phyloP scores from a whole-genome alignment of 164 flowering plant genomes.

The Stephania japonica region DNA sequence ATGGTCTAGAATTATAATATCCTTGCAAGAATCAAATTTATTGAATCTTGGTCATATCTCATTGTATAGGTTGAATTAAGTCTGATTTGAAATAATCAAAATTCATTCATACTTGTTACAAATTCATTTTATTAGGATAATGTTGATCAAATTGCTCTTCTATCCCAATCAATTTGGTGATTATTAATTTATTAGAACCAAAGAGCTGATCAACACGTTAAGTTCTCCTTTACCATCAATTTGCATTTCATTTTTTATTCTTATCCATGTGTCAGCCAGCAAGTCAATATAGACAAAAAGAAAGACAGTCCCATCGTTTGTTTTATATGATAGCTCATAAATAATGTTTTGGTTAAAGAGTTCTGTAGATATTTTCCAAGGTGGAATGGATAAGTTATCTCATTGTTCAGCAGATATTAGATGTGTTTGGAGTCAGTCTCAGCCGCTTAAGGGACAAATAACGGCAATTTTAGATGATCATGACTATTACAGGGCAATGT shows the following conservation, averaged over 20 bases:
- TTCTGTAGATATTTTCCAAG: background rate
- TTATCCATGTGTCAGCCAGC: background rate
- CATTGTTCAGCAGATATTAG: background rate
- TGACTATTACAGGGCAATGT: background rate
- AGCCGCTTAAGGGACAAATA: background rate
- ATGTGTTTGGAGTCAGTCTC: background rate
- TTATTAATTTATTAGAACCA: background rate
- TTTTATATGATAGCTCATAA: background rate
- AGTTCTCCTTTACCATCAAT: background rate
- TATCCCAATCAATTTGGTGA: background rate
- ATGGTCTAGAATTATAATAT: background rate
- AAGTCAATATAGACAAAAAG: background rate
- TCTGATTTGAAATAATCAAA: too few species aligned
- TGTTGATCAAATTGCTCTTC: background rate
- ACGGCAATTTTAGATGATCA: background rate
- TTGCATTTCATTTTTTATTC: background rate
- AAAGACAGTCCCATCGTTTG: background rate
- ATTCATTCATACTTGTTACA: background rate
- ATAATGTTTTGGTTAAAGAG: background rate
- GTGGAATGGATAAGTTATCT: background rate
- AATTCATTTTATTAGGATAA: background rate
- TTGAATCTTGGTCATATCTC: background rate
- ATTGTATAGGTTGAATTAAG: too few species aligned
- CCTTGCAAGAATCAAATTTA: background rate
- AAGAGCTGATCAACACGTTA: background rate